phyloP scores from a whole-genome alignment of 805 yeast species.

The Teunomyces barrocoloradensis region DNA sequence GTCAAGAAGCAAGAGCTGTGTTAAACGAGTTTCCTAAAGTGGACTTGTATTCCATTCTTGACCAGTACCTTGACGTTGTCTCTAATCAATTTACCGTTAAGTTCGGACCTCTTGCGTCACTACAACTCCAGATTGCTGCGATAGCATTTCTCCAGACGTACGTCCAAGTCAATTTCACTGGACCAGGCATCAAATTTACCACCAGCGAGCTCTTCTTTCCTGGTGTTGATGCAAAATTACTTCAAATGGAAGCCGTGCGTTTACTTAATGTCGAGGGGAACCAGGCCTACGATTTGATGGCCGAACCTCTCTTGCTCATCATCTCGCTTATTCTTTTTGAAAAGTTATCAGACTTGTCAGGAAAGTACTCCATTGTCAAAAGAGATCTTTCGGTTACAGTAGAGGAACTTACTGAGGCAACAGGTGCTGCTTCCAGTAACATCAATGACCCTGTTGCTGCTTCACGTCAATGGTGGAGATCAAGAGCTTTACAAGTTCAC shows the following conservation, averaged over 20 bases:
- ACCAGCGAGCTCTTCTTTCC: conserved; percentile 32
- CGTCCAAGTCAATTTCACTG: conserved; percentile 77
- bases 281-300: conserved; percentile 55
- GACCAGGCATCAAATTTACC: conserved; percentile 57
- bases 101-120: conserved; percentile 10
- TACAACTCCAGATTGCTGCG: conserved; percentile 43
- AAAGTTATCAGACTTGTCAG: conserved; percentile 39
- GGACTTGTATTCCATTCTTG: conserved; percentile 18
- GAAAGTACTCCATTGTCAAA: conserved; percentile 41
- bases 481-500: conserved; percentile 65
- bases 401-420: conserved; percentile 22
- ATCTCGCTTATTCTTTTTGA: conserved; percentile 33
- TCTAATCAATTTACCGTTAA: conserved; percentile 8
- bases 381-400: conserved; percentile 18
- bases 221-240: conserved; percentile 13
- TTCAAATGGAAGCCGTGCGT: conserved; percentile 33
- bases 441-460: conserved; percentile 38
- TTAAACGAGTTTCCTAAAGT: conserved; percentile 21
- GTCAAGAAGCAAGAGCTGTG: conserved; percentile 10
- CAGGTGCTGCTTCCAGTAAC: conserved; percentile 7
- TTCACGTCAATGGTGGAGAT: conserved; percentile 70
- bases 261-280: conserved; percentile 63
- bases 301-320: conserved; percentile 35
- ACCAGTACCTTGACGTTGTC: conserved; percentile 14
- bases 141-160: conserved; percentile 65